Evolutionary conservation across 2,329 filamentous ascomycete genomes (phyloP).

Genomic region (Emmonsia crescens): DNA sequence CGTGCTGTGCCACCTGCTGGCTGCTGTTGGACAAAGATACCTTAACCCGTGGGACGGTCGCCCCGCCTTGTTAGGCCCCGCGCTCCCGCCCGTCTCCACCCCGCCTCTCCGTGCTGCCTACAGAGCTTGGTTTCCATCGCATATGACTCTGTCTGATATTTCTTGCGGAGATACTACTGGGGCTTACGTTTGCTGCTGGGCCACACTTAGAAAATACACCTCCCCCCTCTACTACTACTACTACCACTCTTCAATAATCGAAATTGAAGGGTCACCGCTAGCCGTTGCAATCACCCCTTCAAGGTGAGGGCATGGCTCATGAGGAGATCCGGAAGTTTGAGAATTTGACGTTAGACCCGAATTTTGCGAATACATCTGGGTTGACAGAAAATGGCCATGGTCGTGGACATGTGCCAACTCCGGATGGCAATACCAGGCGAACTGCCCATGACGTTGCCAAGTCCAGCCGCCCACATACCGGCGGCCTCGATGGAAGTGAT

Average conservation of each 20-base stretch:
- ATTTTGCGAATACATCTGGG: conserved; percentile 15
- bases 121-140: not conserved
- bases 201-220: no score
- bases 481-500: conserved; percentile 31
- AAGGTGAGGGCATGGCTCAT: conserved; percentile 29
- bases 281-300: conserved; percentile 13
- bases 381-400: not conserved
- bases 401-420: not conserved
- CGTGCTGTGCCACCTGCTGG: no score
- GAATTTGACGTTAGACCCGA: conserved; percentile 31
- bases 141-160: not conserved
- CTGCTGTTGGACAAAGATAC: not conserved
- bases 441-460: not conserved
- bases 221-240: not conserved
- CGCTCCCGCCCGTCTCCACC: not conserved
- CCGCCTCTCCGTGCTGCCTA: not conserved
- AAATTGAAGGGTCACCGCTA: not conserved
- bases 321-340: conserved; percentile 24
- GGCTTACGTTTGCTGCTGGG: not conserved
- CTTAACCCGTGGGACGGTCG: not conserved
- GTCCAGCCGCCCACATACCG: conserved; percentile 4
- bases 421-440: not conserved
- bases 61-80: not conserved
- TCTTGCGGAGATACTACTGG: not conserved
- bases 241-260: not conserved